Evolutionary conservation across 2,329 filamentous ascomycete species (phyloP).

Genomic region (Penicillium thymicola): DNA sequence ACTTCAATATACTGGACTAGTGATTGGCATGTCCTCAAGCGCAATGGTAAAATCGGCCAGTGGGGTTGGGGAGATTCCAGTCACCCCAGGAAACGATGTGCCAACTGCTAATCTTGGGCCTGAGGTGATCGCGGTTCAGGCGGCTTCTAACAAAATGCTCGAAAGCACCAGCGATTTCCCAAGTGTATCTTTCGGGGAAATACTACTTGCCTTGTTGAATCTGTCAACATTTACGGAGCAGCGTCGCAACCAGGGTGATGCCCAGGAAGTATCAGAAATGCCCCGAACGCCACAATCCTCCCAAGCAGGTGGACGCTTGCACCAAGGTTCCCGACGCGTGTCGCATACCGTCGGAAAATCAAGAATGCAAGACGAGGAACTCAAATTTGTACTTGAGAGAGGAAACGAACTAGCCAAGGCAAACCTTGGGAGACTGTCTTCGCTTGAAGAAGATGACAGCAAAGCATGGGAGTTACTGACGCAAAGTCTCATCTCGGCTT

Average conservation of each 20-base stretch:
- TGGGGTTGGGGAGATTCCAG: slow-evolving; percentile 28
- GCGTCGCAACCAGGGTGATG: slow-evolving; percentile 48
- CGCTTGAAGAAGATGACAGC: slow-evolving; percentile 57
- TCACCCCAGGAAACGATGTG: slow-evolving; percentile 43
- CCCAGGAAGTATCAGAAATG: slow-evolving; percentile 55
- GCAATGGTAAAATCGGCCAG: slow-evolving; percentile 28
- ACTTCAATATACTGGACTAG: slow-evolving; percentile 85
- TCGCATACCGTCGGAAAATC: slow-evolving; percentile 42
- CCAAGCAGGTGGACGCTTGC: slow-evolving; percentile 29
- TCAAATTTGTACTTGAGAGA: slow-evolving; percentile 64
- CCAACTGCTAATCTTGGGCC: slow-evolving; percentile 63
- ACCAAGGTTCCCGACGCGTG: slow-evolving; percentile 40
- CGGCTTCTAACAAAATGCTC: slow-evolving; percentile 78
- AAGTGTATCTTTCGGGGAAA: slow-evolving; percentile 72
- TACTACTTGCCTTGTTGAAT: slow-evolving; percentile 71
- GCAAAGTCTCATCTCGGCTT: slow-evolving; percentile 50
- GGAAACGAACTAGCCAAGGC: slow-evolving; percentile 69
- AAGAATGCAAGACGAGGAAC: slow-evolving; percentile 43
- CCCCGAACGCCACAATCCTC: slow-evolving; percentile 24
- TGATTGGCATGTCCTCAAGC: slow-evolving; percentile 55
- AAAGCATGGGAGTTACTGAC: slow-evolving; percentile 75
- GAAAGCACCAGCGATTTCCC: slow-evolving; percentile 92
- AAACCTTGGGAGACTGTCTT: slow-evolving; percentile 71
- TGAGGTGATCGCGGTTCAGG: slow-evolving; percentile 85
- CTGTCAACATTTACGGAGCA: slow-evolving; percentile 53